Conservation (phyloP, 2,329 filamentous ascomycete genomes). For the Rhinocladiella mackenziei region DNA sequence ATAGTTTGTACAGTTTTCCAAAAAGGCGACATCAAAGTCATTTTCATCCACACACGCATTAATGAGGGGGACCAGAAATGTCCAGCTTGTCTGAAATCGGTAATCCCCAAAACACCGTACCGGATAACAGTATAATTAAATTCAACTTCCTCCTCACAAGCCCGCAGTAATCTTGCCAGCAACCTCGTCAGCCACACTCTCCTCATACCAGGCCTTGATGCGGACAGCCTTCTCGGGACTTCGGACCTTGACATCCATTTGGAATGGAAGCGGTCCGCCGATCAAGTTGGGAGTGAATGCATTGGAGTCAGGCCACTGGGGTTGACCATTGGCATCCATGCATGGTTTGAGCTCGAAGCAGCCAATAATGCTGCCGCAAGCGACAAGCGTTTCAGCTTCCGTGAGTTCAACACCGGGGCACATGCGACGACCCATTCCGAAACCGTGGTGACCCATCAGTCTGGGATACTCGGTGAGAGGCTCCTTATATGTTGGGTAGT, state of each 20-base stretch:
- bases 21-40: no score
- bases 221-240: conserved; percentile 26
- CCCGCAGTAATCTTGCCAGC: conserved; percentile 25
- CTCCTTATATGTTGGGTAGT: conserved; percentile 33
- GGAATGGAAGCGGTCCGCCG: conserved; percentile 30
- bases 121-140: conserved; percentile 1
- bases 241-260: conserved; percentile 30
- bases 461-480: conserved; percentile 33
- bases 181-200: conserved; percentile 27
- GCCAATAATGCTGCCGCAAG: conserved; percentile 30
- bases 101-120: no score
- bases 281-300: conserved; percentile 30
- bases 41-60: no score
- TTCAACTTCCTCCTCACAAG: conserved; percentile 11
- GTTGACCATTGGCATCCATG: conserved; percentile 28
- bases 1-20: no score
- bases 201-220: conserved; percentile 29
- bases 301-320: conserved; percentile 24
- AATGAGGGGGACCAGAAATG: no score
- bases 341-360: conserved; percentile 29
- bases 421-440: conserved; percentile 33
- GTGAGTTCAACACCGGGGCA: conserved; percentile 32
- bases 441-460: conserved; percentile 30
- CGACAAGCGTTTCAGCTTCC: conserved; percentile 29
- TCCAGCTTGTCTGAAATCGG: no score